Evolutionary conservation across 208 protist species (phyloP).

Genomic region (Sergeia podlipaevii): DNA sequence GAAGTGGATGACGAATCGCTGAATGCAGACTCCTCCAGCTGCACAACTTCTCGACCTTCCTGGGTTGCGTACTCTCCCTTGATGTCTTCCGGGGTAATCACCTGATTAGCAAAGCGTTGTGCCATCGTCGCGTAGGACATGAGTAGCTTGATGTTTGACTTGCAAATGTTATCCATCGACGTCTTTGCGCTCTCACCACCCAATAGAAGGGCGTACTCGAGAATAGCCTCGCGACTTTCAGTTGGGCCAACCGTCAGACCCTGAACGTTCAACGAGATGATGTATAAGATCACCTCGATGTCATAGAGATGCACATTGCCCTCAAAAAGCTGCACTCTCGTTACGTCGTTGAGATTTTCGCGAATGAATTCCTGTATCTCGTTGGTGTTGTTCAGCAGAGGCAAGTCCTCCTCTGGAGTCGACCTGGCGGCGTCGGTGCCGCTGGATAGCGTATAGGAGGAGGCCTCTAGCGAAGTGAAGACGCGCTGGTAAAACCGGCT

Average conservation of each 20-base stretch:
- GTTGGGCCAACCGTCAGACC: background rate
- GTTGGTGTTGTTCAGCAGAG: background rate
- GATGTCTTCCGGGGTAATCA: background rate
- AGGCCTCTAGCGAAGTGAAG: background rate
- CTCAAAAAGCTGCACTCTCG: background rate
- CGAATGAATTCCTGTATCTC: background rate
- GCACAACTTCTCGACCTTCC: background rate
- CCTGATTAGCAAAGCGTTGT: background rate
- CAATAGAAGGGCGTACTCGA: background rate
- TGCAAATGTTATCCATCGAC: background rate
- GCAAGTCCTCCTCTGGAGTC: background rate
- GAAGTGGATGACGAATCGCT: no score
- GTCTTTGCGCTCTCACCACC: background rate
- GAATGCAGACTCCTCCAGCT: no score
- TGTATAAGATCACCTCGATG: background rate
- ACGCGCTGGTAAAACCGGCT: background rate
- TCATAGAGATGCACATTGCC: background rate
- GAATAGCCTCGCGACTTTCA: background rate
- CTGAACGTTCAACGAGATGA: background rate
- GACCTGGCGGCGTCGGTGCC: background rate
- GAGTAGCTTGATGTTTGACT: background rate
- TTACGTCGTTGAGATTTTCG: background rate
- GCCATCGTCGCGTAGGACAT: background rate
- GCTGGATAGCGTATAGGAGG: background rate
- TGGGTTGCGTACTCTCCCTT: background rate